Base-by-base conservation (phyloP, 2,329 filamentous ascomycete genomes). In the Seiridium unicorne region DNA sequence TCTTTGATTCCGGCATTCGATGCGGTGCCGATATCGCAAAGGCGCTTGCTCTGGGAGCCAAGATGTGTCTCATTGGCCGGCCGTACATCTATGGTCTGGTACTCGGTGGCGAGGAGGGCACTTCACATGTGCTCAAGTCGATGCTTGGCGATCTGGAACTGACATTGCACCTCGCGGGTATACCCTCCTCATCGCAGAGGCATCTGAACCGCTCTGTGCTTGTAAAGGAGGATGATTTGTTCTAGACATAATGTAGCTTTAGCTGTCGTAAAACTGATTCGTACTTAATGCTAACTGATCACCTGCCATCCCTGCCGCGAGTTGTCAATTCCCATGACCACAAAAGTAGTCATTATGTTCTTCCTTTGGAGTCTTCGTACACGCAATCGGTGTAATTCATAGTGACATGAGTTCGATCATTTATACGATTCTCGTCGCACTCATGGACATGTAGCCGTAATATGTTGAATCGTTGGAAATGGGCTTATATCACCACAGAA, bases 1-100 rank as follows among this genome's bases (percentile, higher is more conserved):
- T 89, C 48, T 82, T 90, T 13, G 88, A 90, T 65, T 81, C 65
- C 67, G 87, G 86, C 0, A 79, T 88, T 38, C 78, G 82, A n/a
- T 76, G 82, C 40, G 86, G 85, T 1, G 82, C 84, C 0, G 85
- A 88, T 64, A 81, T 87, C 1, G 74, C 86, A 56, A 87, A 87
- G 67, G 83, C 83, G 0, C 70, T 87, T 4, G 84, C 82, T 7
- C 66, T 87, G 1, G 84, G 85, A 0, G 85, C 84, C 0, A 84
- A 78, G 36, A 82, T 81, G 4, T 84, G 82, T 36, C 85, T 87
- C 60, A 76, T 89, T 0, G 86, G 86, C 0, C 70, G 86, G 4
- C 76, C 87, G 3, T 87, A 83, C 79, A 77, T 89, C 31, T 89
- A 71, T 34, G 69, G 69, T 5, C 60, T 72, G 1, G 68, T 63